phyloP scores from a whole-genome alignment of 2,329 filamentous ascomycete species.

The Mycocentrospora acerina region DNA sequence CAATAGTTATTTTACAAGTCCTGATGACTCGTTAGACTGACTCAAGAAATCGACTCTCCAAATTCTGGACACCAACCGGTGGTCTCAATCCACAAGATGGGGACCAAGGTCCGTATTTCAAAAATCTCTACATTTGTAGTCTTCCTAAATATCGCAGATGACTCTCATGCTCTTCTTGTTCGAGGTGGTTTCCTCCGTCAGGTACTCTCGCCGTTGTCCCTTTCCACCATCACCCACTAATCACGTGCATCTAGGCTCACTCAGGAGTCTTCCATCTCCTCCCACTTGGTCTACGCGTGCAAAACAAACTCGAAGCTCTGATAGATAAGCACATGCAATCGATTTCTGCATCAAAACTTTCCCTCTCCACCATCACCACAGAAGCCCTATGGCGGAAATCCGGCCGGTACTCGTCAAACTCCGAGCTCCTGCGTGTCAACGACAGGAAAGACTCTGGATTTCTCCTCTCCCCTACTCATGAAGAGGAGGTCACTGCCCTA shows the following conservation, averaged over 20 bases:
- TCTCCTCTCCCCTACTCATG: constrained; percentile 87
- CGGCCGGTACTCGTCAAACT: constrained; percentile 72
- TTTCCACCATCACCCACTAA: constrained; percentile 11
- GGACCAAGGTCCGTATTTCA: constrained; percentile 41
- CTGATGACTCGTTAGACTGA: constrained; percentile 48
- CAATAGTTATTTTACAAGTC: background rate
- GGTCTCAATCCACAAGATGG: constrained; percentile 60
- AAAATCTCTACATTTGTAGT: background rate
- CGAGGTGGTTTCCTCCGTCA: constrained; percentile 50
- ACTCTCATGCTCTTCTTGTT: constrained; percentile 48
- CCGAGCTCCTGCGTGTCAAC: constrained; percentile 80
- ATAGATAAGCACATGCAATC: constrained; percentile 87
- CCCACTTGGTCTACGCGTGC: constrained; percentile 81
- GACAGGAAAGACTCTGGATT: constrained; percentile 76
- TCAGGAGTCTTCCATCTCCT: constrained; percentile 91
- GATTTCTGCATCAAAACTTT: constrained; percentile 78
- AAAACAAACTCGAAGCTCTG: constrained; percentile 80
- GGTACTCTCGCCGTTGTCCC: constrained; percentile 17
- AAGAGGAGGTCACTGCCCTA: constrained; percentile 89
- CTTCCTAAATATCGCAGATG: constrained; percentile 26
- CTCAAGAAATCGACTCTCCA: constrained; percentile 64
- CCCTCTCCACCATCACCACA: constrained; percentile 82
- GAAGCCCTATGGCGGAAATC: constrained; percentile 81
- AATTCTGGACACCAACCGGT: constrained; percentile 77
- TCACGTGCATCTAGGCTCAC: constrained; percentile 61